Conservation (phyloP, 108 stramenopile species). For the Pseudonitzschia pungens region DNA sequence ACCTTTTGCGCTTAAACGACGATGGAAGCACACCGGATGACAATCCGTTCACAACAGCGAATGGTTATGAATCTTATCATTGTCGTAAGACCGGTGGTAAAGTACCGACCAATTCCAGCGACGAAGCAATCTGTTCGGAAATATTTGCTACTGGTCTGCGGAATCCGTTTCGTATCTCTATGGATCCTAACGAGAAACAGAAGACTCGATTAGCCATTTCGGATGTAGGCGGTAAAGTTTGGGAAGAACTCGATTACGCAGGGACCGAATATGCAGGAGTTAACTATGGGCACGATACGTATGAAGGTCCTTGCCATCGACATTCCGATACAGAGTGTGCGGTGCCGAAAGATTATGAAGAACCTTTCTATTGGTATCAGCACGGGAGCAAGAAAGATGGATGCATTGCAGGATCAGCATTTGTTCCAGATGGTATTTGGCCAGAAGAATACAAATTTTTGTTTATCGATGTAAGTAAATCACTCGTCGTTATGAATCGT, state of each 20-base stretch:
- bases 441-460: slow-evolving; percentile 26
- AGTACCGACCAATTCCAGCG: neutral
- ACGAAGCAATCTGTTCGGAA: slow-evolving; percentile 21
- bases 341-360: slow-evolving; percentile 11
- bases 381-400: slow-evolving; percentile 28
- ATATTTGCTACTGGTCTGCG: slow-evolving; percentile 35
- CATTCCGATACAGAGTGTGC: slow-evolving; percentile 9
- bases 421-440: slow-evolving; percentile 36
- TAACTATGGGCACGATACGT: slow-evolving; percentile 27
- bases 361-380: slow-evolving; percentile 31
- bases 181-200: slow-evolving; percentile 33
- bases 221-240: slow-evolving; percentile 33
- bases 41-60: slow-evolving; percentile 28
- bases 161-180: slow-evolving; percentile 33
- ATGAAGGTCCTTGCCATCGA: slow-evolving; percentile 37
- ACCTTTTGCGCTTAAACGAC: slow-evolving; percentile 27
- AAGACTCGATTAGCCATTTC: slow-evolving; percentile 19
- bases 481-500: neutral
- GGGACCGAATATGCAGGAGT: slow-evolving; percentile 24
- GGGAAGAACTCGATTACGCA: slow-evolving; percentile 31
- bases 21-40: slow-evolving; percentile 31
- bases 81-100: neutral
- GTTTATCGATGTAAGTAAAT: slow-evolving; percentile 9
- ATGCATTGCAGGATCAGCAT: slow-evolving; percentile 24
- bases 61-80: slow-evolving; percentile 5